Base-by-base conservation (phyloP, 2,329 filamentous ascomycete species). In the Zalaria sp. region DNA sequence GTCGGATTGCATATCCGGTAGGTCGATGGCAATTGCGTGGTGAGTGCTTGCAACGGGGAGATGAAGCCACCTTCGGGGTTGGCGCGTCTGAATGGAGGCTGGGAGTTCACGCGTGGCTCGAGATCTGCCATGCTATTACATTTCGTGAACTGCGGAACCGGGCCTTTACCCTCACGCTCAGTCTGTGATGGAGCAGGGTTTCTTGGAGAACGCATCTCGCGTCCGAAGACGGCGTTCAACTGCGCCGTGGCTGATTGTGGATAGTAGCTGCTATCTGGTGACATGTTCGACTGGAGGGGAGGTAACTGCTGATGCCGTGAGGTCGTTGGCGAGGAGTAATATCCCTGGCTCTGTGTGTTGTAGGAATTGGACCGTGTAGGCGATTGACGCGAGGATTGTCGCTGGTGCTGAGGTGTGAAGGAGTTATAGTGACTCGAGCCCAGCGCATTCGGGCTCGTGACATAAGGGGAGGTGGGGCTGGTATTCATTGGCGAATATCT, bases 31-130 rank as follows among this genome's bases (percentile, higher is more conserved):
- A 98, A 71, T 55, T 96, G 88, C 34, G 83, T 82, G 1, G 91
- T 98, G 46, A 98, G 72, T 38, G 91, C 89, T 81, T 96, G 89
- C 39, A 98, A 73, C 38, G 91, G 91, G 61, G 91, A 96, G 60
- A 98, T 94, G 59, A 98, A 98, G 38, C 91, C 91, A 41, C 91
- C 91, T 59, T 98, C 91, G 2, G 91, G 91, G 53, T 94, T 93
- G 42, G 91, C 91, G 63, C 91, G 79, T 53, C 91, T 77, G 58
- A 93, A 96, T 1, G 86, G 76, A 42, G 91, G 91, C 58, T 98
- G 91, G 18, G 76, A 57, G 61, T 89, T 94, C 58, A 91, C 78
- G 57, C 81, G 83, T 35, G 88, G 85, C 47, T 81, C 76, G 53
- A 98, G 64, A 45, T 96, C 87, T 41, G 75, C 68, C 26, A 79